Evolutionary conservation across 805 yeast species (phyloP).

Genomic region (Yarrowia bubula): DNA sequence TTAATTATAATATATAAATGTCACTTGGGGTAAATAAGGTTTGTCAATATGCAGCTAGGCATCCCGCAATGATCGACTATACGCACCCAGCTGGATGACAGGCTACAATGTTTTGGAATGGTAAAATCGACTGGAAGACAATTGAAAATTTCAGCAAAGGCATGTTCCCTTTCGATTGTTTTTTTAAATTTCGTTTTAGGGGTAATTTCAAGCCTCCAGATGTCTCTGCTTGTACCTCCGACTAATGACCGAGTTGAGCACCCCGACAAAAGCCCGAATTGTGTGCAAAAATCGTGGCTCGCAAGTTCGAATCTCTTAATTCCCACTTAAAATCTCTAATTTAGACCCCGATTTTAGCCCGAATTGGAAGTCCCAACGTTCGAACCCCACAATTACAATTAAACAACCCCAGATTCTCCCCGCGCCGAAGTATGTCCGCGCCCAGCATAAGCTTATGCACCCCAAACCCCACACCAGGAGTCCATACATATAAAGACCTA

Average conservation of each 20-base stretch:
- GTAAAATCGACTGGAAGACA: too few relatives aligned
- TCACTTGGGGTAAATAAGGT: too few relatives aligned
- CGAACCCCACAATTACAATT: neutral
- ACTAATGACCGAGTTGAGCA: neutral
- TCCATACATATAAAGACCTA: slow-evolving; percentile 12
- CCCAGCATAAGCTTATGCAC: slow-evolving; percentile 13
- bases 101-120: too few relatives aligned
- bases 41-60: too few relatives aligned
- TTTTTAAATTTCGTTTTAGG: too few relatives aligned
- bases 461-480: slow-evolving; percentile 16
- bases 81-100: too few relatives aligned
- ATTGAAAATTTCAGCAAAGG: too few relatives aligned
- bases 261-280: slow-evolving; percentile 10
- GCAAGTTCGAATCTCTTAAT: neutral
- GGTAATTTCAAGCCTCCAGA: too few relatives aligned
- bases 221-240: neutral
- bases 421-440: slow-evolving; percentile 26
- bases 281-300: too few relatives aligned
- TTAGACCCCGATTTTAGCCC: slow-evolving; percentile 4
- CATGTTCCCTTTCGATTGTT: too few relatives aligned
- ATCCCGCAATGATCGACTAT: too few relatives aligned
- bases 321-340: neutral
- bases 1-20: too few relatives aligned
- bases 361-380: slow-evolving; percentile 5
- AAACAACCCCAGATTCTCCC: slow-evolving; percentile 9